A percentile compares a stretch with the other conserved stretches of the same genome.
phyloP scores from a whole-genome alignment of 2,329 filamentous ascomycete genomes.

The Colletotrichum tanaceti region DNA sequence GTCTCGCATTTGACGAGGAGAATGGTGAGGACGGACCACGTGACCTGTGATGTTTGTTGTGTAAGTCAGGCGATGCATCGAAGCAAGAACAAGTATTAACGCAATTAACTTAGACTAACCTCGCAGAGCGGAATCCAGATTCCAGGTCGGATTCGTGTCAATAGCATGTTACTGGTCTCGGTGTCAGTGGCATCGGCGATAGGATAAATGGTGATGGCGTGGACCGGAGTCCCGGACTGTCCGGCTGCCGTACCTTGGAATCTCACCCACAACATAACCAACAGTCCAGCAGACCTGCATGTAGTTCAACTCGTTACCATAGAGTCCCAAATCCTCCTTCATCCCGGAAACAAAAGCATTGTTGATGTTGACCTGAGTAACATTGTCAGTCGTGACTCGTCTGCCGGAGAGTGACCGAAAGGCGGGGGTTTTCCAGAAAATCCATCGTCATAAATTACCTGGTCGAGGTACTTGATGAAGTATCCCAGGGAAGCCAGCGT shows the following conservation, averaged over 20 bases:
- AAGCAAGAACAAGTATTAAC: constrained; percentile 37
- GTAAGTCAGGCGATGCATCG: constrained; percentile 43
- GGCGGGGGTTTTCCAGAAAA: too few relatives aligned
- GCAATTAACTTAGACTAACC: constrained; percentile 19
- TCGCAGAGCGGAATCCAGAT: constrained; percentile 48
- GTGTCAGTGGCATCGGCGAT: constrained; percentile 37
- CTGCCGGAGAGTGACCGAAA: too few relatives aligned
- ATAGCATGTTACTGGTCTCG: constrained; percentile 47
- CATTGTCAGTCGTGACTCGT: too few relatives aligned
- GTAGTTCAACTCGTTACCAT: constrained; percentile 45
- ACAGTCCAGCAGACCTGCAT: constrained; percentile 45
- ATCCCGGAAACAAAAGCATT: constrained; percentile 50
- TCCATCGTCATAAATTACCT: too few relatives aligned
- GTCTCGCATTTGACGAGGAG: constrained; percentile 12
- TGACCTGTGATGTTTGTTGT: constrained; percentile 36
- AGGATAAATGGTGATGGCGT: too few relatives aligned
- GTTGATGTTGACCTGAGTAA: constrained; percentile 50
- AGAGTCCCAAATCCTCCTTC: constrained; percentile 43
- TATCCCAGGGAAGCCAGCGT: constrained; percentile 48
- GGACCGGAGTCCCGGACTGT: too few relatives aligned
- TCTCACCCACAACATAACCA: constrained; percentile 44
- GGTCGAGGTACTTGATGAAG: constrained; percentile 44
- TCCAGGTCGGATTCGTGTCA: constrained; percentile 48
- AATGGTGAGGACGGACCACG: constrained; percentile 31
- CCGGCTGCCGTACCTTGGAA: constrained; percentile 42